Base-by-base conservation (phyloP, 352 stramenopile genomes). In the Globisporangium cederbergense region DNA sequence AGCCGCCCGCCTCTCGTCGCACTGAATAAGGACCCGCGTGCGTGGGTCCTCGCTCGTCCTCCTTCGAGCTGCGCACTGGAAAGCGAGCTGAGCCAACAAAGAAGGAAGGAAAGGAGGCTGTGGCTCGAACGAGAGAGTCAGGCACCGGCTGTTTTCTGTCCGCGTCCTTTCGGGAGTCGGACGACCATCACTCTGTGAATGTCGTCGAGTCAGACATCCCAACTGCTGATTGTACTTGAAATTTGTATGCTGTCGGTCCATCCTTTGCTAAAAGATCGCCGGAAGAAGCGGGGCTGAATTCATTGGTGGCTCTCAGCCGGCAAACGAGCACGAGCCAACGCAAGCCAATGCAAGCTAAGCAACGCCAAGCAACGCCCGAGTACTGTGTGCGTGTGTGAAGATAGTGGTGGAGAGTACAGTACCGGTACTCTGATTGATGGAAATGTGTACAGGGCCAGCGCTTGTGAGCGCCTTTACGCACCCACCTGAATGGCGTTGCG, bases 61-160 rank as follows among this genome's bases (percentile, higher is more conserved):
- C 40, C 10, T 45, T 43, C 9, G 9, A 14, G 38, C 38, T 18
- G 40, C 2, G 13, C 10, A 45, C 40, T 45, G 40, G 11, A 18
- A 18, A 45, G 40, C 40, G 11, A 9, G 2, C 9, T 36, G 40
- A 45, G 40, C 13, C 1, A 45, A n/a, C 11, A 13, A 18, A 4
- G 40, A 45, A 42, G 36, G 36, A 42, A 14, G 36, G 36, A 42
- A 42, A 42, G 32, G 32, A 40, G 36, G 40, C 40, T 45, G 40
- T 18, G 40, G 40, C 40, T 45, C 40, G 40, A 45, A 45, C 40
- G 49, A 54, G 22, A 55, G 49, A 55, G 49, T 55, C 49, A 32
- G 40, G 49, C 22, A 54, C 9, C 50, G 42, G 16, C 50, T 57
- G 50, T 42, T 57, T 28, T 28, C 22, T 16, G 25, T 20, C 50